Base-by-base conservation (phyloP, 2,329 filamentous ascomycete genomes). In the Ceratocystis huliohia region DNA sequence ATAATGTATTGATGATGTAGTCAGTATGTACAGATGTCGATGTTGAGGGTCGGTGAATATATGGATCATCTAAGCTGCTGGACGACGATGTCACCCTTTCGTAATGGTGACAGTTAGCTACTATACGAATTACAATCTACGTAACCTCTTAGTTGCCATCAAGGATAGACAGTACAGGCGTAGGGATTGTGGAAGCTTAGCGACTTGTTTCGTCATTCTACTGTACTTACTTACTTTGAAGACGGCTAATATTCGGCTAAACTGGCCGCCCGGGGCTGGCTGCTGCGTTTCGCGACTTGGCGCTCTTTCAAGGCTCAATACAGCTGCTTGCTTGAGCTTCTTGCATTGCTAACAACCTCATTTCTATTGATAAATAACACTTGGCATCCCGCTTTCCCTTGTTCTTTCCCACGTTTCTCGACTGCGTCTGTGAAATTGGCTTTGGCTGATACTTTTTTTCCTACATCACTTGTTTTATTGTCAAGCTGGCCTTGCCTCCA, bases 401-500 rank as follows among this genome's bases (percentile, higher is more conserved):
- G 5, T 22, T 62, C 30, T 41, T 41, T 6, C 33, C 59, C 59
- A 20, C 48, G 28, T 22, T 37, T 30, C 17, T 13, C 7, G 30
- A 48, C 64, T 25, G n/a, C 28, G 53, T 17, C 59, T 33, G n/a
- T 22, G 25, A 53, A n/a, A 22, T n/a, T 22, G 44, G 13, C 33
- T 46, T 63, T 63, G 10, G 15, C 17, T 50, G 3, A 17, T 22
- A 28, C 22, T 15, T 46, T 65, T 66, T 50, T 22, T 50, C 25
- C 4, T 6, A 25, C 10, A 5, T 15, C 15, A 7, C 3, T 65
- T 44, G 46, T 57, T 25, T 17, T 64, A 17, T 20, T 44, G 22
- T 15, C 37, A 67, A 67, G 66, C 66, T 67, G 53, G 66, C 44
- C 66, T 67, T 67, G 62, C 13, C 15, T 61, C 28, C 44, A 65